A percentile compares a stretch with the other conserved stretches of the same genome.
These are phyloP conservation scores for Fusarium torulosum DNA, from an alignment of 2,329 filamentous ascomycete genomes.

Conservation along the genomic window DNA sequence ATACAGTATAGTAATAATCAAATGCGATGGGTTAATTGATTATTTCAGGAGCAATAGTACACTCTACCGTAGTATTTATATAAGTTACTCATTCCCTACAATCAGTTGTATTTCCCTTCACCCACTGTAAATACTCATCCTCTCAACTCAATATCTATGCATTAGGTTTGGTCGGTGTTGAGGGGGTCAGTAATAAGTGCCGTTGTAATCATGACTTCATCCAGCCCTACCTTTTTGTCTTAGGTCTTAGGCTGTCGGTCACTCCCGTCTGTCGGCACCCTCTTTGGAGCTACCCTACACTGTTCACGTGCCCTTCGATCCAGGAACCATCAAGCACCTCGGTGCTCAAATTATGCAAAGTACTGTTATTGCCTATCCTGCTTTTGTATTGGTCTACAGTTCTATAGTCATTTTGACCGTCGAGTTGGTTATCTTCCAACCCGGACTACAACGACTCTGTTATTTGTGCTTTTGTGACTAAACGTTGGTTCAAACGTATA, in stretches of 20 bases:
- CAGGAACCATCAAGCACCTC: neutral
- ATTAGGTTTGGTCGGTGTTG: neutral
- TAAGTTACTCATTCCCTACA: neutral
- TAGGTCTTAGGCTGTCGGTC: constrained; percentile 17
- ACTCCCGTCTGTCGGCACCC: constrained; percentile 17
- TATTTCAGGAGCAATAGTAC: neutral
- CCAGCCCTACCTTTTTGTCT: constrained; percentile 41
- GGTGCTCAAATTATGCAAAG: too few relatives aligned
- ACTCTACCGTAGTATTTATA: neutral
- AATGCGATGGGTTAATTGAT: neutral
- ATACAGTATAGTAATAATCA: neutral
- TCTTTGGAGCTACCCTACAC: constrained; percentile 35
- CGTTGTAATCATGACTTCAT: constrained; percentile 44
- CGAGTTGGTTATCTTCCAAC: too few relatives aligned
- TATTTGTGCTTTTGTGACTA: too few relatives aligned
- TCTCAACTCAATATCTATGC: neutral
- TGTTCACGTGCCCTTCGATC: neutral
- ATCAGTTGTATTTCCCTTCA: neutral
- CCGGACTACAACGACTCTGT: too few relatives aligned
- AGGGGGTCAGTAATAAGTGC: constrained; percentile 28
- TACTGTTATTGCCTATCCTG: neutral
- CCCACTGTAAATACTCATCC: neutral
- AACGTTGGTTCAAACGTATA: too few relatives aligned
- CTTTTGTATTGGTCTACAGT: neutral
- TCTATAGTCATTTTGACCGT: neutral